Conservation (phyloP, 495 filamentous ascomycete genomes). For the Oleoguttula mirabilis region DNA sequence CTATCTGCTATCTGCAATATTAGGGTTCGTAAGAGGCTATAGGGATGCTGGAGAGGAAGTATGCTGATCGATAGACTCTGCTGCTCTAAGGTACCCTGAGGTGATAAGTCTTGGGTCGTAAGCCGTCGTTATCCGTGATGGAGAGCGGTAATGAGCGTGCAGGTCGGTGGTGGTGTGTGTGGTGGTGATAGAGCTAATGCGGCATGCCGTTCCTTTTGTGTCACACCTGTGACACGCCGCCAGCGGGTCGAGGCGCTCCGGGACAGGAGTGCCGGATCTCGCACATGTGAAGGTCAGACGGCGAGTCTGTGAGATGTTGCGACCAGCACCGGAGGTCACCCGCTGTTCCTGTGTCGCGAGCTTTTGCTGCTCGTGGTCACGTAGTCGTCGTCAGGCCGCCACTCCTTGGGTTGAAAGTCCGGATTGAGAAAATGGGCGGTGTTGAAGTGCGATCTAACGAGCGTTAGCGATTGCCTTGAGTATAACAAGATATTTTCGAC, state of each 20-base stretch:
- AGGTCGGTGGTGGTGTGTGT: background rate
- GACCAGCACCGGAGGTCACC: constrained; percentile 9
- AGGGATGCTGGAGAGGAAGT: no score
- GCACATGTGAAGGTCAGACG: background rate
- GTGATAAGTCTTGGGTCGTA: constrained; percentile 20
- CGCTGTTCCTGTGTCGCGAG: constrained; percentile 12
- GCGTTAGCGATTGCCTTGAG: constrained; percentile 2
- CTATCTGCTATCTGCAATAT: no score
- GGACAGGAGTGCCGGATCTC: background rate
- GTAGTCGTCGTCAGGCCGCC: constrained; percentile 30
- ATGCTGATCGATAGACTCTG: constrained; percentile 8
- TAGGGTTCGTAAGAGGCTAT: no score
- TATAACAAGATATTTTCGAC: background rate
- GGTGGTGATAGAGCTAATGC: background rate
- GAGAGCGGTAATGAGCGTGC: constrained; percentile 8
- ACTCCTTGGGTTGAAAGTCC: constrained; percentile 33
- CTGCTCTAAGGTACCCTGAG: constrained; percentile 21
- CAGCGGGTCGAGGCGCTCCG: background rate
- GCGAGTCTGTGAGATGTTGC: constrained; percentile 1
- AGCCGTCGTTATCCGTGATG: constrained; percentile 10
- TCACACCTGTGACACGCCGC: background rate
- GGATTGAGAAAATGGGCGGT: constrained; percentile 32
- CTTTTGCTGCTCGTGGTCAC: constrained; percentile 11
- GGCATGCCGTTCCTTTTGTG: background rate
- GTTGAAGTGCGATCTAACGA: constrained; percentile 30